These are phyloP conservation scores for Colletotrichum aenigma DNA, from an alignment of 2,329 filamentous ascomycete genomes.

Conservation along the genomic window DNA sequence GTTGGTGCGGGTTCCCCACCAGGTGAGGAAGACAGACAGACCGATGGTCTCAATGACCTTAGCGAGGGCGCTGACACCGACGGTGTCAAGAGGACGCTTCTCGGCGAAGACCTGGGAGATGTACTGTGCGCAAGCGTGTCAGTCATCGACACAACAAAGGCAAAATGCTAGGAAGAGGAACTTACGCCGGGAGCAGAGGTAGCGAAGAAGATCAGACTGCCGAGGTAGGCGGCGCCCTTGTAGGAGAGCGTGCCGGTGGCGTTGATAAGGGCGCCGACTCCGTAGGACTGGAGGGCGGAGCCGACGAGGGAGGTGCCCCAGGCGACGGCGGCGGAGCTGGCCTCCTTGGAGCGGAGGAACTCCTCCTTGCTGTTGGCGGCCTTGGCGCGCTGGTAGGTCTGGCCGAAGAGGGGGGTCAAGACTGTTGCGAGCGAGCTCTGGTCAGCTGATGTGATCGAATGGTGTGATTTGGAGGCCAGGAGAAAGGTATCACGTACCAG, in stretches of 20 bases:
- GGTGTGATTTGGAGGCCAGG: not conserved
- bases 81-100: slow-evolving; percentile 89
- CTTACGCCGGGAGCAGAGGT: slow-evolving; percentile 83
- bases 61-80: slow-evolving; percentile 82
- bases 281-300: slow-evolving; percentile 87
- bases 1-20: slow-evolving; percentile 96
- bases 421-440: slow-evolving; percentile 45
- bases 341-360: slow-evolving; percentile 93
- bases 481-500: slow-evolving; percentile 40
- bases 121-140: slow-evolving; percentile 58
- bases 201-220: slow-evolving; percentile 88
- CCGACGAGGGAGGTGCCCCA: slow-evolving; percentile 92
- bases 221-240: slow-evolving; percentile 96
- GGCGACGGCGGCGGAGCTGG: slow-evolving; percentile 82
- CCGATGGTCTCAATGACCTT: slow-evolving; percentile 94
- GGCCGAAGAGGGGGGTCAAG: slow-evolving; percentile 87
- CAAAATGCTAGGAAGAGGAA: not conserved
- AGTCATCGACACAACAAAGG: too few relatives aligned
- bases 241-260: slow-evolving; percentile 94
- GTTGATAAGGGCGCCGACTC: slow-evolving; percentile 89
- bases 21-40: slow-evolving; percentile 89
- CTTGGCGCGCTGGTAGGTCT: slow-evolving; percentile 93
- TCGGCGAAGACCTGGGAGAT: slow-evolving; percentile 86
- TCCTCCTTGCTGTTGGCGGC: slow-evolving; percentile 93
- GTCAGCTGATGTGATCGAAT: not conserved